Conservation (phyloP, 2,329 filamentous ascomycete genomes). For the Scedosporium boydii region DNA sequence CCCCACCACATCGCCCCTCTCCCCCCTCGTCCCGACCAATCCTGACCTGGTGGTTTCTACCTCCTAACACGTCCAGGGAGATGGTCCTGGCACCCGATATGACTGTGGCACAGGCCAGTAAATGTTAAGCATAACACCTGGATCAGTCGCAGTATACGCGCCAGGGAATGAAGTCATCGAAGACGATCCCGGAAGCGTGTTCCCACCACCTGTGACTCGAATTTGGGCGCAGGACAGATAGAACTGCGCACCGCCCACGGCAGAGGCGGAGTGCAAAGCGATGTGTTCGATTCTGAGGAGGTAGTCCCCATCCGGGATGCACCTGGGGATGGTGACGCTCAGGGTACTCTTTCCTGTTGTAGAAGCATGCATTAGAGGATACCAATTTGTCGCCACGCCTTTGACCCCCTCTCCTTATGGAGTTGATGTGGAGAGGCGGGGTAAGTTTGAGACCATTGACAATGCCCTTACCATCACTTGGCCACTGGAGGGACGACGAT, state of each 20-base stretch:
- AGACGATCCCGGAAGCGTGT: slow-evolving; percentile 20
- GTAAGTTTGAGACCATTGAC: not conserved
- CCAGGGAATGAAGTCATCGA: slow-evolving; percentile 25
- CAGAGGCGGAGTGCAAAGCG: slow-evolving; percentile 31
- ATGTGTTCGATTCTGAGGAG: slow-evolving; percentile 38
- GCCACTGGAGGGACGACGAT: slow-evolving; percentile 8
- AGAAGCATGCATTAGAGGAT: not conserved
- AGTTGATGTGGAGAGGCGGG: too few relatives aligned
- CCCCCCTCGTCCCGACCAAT: not conserved
- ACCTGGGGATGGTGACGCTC: slow-evolving; percentile 30
- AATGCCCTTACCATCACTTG: not conserved
- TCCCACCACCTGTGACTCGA: slow-evolving; percentile 29
- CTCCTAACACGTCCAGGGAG: not conserved
- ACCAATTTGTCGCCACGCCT: not conserved
- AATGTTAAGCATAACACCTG: slow-evolving; percentile 29
- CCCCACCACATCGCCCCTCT: not conserved
- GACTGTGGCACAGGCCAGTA: slow-evolving; percentile 28
- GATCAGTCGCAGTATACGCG: slow-evolving; percentile 25
- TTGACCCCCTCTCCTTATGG: too few relatives aligned
- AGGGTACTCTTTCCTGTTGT: slow-evolving; percentile 19
- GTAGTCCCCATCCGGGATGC: slow-evolving; percentile 35
- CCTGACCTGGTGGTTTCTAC: not conserved
- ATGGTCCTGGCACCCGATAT: slow-evolving; percentile 14
- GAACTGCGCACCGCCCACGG: slow-evolving; percentile 32
- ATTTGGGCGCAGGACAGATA: slow-evolving; percentile 31